These are phyloP conservation scores for Pyrenophora seminiperda DNA, from an alignment of 2,329 filamentous ascomycete species.

Conservation along the genomic window DNA sequence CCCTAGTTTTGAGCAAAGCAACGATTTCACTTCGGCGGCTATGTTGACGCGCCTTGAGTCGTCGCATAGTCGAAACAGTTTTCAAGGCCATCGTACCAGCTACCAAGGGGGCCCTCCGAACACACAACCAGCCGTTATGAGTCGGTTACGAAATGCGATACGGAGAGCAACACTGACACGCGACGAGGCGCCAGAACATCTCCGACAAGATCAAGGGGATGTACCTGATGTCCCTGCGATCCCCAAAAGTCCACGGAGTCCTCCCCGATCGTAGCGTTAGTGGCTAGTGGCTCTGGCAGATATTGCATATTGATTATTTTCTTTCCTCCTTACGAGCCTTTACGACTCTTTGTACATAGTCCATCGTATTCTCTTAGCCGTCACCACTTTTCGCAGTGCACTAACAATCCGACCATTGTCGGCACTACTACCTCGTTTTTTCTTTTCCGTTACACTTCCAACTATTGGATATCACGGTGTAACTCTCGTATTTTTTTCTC, in stretches of 20 bases:
- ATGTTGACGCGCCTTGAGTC: constrained; percentile 85
- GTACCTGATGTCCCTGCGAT: constrained; percentile 29
- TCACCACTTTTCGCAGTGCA: background rate
- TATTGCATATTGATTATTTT: constrained; percentile 8
- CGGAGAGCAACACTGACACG: constrained; percentile 40
- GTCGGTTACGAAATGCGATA: constrained; percentile 40
- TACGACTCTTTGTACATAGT: constrained; percentile 12
- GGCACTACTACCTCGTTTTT: background rate
- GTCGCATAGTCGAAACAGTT: constrained; percentile 47
- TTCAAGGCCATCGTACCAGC: constrained; percentile 32
- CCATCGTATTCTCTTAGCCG: constrained; percentile 5
- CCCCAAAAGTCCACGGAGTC: constrained; percentile 26
- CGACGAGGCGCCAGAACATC: constrained; percentile 38
- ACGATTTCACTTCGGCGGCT: constrained; percentile 89
- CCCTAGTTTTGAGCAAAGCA: constrained; percentile 82
- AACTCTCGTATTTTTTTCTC: background rate
- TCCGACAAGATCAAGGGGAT: constrained; percentile 16
- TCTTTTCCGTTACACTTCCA: background rate
- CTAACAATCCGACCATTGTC: constrained; percentile 2
- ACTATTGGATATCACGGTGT: background rate
- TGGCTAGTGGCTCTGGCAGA: background rate
- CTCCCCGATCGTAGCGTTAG: constrained; percentile 9
- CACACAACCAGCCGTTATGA: constrained; percentile 26
- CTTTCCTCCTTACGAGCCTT: constrained; percentile 4
- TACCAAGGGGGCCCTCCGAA: constrained; percentile 22